Evolutionary conservation across 768 basidiomycete species (phyloP).

Genomic region (Rhodocollybia butyracea): DNA sequence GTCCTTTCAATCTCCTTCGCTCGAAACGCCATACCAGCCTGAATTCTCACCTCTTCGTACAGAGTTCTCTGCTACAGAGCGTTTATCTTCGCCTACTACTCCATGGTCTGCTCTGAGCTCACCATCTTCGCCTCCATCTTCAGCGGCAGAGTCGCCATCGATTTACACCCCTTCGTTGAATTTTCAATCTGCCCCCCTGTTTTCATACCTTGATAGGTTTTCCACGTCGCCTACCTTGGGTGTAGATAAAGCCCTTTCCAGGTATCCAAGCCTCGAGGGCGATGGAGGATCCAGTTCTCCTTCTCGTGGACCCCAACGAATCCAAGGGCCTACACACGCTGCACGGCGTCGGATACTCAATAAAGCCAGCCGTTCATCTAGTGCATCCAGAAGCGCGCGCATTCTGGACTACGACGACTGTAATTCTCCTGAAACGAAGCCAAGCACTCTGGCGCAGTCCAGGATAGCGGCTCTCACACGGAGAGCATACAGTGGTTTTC

Average conservation of each 20-base stretch:
- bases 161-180: background rate
- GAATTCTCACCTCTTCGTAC: background rate
- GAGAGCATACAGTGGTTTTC: background rate
- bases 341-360: background rate
- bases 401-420: background rate
- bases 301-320: background rate
- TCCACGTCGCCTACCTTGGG: background rate
- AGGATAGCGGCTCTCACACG: too few relatives aligned
- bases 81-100: background rate
- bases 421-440: background rate
- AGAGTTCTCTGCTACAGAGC: background rate
- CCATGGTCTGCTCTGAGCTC: background rate
- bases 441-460: background rate
- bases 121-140: background rate
- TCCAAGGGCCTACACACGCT: background rate
- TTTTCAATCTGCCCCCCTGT: background rate
- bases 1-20: background rate
- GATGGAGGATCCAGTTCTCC: background rate
- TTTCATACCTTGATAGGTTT: background rate
- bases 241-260: background rate
- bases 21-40: background rate
- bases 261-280: background rate
- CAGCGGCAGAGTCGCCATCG: background rate
- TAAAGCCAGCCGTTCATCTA: background rate
- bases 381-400: background rate